Conservation (phyloP, 345 rosid species). For the Salix arbutifolia region DNA sequence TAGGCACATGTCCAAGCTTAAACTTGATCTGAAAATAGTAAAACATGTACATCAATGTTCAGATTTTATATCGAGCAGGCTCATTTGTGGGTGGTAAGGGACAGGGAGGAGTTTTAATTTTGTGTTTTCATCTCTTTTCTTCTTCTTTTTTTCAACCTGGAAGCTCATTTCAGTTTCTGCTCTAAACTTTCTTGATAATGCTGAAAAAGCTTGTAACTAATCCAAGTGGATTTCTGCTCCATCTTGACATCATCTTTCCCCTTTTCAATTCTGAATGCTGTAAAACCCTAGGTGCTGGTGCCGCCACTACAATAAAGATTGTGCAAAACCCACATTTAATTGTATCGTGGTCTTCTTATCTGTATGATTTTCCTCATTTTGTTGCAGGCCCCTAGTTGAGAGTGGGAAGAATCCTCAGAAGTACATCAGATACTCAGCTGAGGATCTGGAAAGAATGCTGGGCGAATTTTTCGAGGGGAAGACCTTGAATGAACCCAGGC, state of each 20-base stretch:
- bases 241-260: background rate
- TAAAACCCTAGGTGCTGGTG: background rate
- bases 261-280: background rate
- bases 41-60: background rate
- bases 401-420: constrained; percentile 76
- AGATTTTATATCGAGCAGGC: background rate
- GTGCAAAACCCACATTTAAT: background rate
- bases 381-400: constrained; percentile 79
- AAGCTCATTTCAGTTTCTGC: background rate
- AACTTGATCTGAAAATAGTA: background rate
- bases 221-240: too few species aligned
- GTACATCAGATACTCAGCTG: constrained; percentile 73
- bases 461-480: constrained; percentile 94
- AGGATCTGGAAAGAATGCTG: constrained; percentile 90
- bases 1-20: background rate
- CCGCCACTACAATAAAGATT: background rate
- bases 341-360: background rate
- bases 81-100: background rate
- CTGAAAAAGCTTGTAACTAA: too few species aligned
- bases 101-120: background rate
- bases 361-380: background rate
- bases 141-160: background rate
- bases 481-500: constrained; percentile 60
- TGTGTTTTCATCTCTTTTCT: background rate
- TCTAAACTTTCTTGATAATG: background rate